Percentiles rank a stretch among this genome's conserved stretches.
phyloP scores from a whole-genome alignment of 805 yeast genomes.

The Pichia kluyveri region DNA sequence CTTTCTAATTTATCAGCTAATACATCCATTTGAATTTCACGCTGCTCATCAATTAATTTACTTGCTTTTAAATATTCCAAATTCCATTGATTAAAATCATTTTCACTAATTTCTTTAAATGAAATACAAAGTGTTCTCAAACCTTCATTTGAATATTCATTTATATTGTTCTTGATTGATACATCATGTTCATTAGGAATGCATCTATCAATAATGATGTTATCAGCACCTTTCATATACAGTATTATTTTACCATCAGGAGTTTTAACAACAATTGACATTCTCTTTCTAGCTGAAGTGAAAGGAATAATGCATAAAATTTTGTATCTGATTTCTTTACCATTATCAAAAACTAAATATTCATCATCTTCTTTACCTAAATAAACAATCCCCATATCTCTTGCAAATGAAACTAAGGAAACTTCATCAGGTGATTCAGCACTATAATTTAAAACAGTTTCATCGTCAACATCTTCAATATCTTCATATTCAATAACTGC shows the following conservation, averaged over 20 bases:
- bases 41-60: constrained; percentile 40
- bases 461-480: constrained; percentile 17
- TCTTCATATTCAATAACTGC: constrained; percentile 32
- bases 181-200: constrained; percentile 22
- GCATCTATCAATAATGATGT: constrained; percentile 47
- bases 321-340: constrained; percentile 35
- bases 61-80: constrained; percentile 48
- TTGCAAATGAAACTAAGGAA: constrained; percentile 68
- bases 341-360: constrained; percentile 36
- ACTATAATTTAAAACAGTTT: constrained; percentile 43
- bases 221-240: constrained; percentile 70
- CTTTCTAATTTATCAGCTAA: constrained; percentile 54
- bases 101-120: constrained; percentile 37
- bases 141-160: constrained; percentile 69
- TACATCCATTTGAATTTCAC: constrained; percentile 48
- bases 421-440: constrained; percentile 84
- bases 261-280: constrained; percentile 58
- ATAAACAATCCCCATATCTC: constrained; percentile 63
- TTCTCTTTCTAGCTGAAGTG: constrained; percentile 65
- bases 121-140: constrained; percentile 70
- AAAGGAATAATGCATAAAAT: constrained; percentile 53
- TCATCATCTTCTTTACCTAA: constrained; percentile 43
- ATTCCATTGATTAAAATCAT: constrained; percentile 46
- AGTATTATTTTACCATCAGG: constrained; percentile 35
- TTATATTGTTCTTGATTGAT: constrained; percentile 49